Base-by-base conservation (phyloP, 2,329 filamentous ascomycete species). In the Didymella pinodella region DNA sequence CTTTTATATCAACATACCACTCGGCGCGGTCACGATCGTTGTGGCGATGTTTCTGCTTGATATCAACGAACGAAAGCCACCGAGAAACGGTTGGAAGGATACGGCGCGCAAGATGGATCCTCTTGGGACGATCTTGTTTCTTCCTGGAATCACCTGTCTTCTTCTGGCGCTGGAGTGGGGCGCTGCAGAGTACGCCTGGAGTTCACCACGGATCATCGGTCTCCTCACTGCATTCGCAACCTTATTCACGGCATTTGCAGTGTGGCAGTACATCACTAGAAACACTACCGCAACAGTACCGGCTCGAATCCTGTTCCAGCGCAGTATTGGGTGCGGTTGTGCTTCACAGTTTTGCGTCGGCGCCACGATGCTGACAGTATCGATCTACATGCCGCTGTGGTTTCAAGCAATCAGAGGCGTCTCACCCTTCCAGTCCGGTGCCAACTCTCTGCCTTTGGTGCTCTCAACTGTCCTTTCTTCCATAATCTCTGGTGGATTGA, bases 1-100 rank as follows among this genome's bases (percentile, higher is more conserved):
- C 57, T 78, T 78, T 59, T 76, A 71, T 48, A 84, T 85, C 69
- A 85, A 86, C 54, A 69, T 86, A 1, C 83, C 83, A 0, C 75
- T 85, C n/a, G 81, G 81, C 20, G 79, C 70, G 3, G 58, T 82
- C 20, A 81, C 80, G 0, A 64, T 75, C 5, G 62, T 71, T 1
- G 64, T 72, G 25, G 69, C 76, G 7, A 66, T 75, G 32, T 58
- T 76, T 18, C 54, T 79, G 50, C 64, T 79, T 41, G 68, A 75
- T 36, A 36, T 73, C 10, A 65, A 75, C 0, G 74, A 77, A 22
- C 62, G 71, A 45, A 73, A 71, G 46, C 71, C 71, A 11, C 54
- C 65, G 67, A 14, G 73, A 65, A 38, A 59, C 8, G 64, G 48
- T 3, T 70, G 68, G 57, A 74, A 67, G 49, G 67, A 73, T 10